A percentile compares a stretch with the other conserved stretches of the same genome.
Evolutionary conservation across 768 basidiomycete genomes (phyloP).

Genomic region (Artomyces pyxidatus): DNA sequence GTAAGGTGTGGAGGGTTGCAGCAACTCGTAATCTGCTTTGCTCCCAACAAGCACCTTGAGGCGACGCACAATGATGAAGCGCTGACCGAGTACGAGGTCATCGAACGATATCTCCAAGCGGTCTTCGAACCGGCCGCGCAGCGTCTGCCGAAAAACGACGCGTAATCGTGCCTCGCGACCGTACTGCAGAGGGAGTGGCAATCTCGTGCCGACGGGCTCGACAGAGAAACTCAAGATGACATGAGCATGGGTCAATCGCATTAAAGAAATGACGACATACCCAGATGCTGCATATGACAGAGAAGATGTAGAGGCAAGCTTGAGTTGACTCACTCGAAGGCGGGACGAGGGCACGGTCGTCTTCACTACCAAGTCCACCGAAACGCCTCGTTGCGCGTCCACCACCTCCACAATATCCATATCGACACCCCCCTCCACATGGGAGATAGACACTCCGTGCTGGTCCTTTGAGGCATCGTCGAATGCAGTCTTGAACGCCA

Average conservation of each 20-base stretch:
- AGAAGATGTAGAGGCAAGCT: not conserved
- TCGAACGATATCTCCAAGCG: conserved; percentile 46
- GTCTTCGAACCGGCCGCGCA: conserved; percentile 34
- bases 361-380: conserved; percentile 9
- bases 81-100: conserved; percentile 33
- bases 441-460: not conserved
- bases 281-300: not conserved
- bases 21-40: conserved; percentile 34
- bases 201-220: not conserved
- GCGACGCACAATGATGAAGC: conserved; percentile 41
- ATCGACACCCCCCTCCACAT: conserved; percentile 31
- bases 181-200: not conserved
- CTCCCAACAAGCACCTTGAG: conserved; percentile 39
- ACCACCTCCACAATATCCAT: conserved; percentile 42
- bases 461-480: not conserved
- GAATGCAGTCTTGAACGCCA: not conserved
- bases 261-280: too few relatives aligned
- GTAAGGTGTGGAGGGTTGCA: conserved; percentile 41
- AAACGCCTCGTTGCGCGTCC: conserved; percentile 18
- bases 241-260: too few relatives aligned
- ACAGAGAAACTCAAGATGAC: too few relatives aligned
- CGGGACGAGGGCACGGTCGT: conserved; percentile 4
- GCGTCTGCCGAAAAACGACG: conserved; percentile 25
- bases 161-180: conserved; percentile 14
- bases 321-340: conserved; percentile 6